A percentile compares a stretch with the other conserved stretches of the same genome.
Evolutionary conservation across 768 basidiomycete genomes (phyloP).

Genomic region (Mycena crocata): DNA sequence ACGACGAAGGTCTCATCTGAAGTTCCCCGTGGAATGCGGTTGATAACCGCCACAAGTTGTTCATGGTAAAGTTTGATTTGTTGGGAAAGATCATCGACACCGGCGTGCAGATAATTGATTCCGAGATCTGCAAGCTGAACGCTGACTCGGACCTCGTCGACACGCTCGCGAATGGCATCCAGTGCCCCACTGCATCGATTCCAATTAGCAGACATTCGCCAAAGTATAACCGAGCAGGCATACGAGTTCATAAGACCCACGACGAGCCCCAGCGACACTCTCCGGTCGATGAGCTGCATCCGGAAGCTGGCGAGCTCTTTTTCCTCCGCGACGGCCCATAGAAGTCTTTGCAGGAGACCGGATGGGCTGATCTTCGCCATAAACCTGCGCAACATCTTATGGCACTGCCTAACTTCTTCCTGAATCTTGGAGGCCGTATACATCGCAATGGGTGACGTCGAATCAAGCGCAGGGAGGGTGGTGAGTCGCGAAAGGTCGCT

Average conservation of each 20-base stretch:
- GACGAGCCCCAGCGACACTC: neutral
- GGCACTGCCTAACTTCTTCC: neutral
- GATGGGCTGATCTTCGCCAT: neutral
- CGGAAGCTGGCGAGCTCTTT: neutral
- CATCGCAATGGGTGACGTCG: neutral
- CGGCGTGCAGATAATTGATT: too few relatives aligned
- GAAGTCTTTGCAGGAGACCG: neutral
- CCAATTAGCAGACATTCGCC: neutral
- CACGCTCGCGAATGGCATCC: too few relatives aligned
- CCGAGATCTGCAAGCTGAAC: too few relatives aligned
- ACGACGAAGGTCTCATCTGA: slow-evolving; percentile 3
- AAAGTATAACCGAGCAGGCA: neutral
- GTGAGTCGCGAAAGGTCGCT: too few relatives aligned
- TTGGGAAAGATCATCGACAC: slow-evolving; percentile 1
- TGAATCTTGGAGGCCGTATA: neutral
- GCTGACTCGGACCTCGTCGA: too few relatives aligned
- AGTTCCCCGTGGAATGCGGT: neutral
- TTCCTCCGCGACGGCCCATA: slow-evolving; percentile 1
- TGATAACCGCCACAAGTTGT: neutral
- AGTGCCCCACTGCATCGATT: neutral
- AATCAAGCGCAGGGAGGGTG: too few relatives aligned
- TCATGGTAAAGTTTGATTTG: neutral
- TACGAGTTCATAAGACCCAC: slow-evolving; percentile 8
- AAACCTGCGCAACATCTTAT: neutral
- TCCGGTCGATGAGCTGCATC: neutral